Percentiles rank a stretch among this genome's conserved stretches.
These are phyloP conservation scores for Fusarium sp. DNA, from an alignment of 2,329 filamentous ascomycete species.

Conservation along the genomic window DNA sequence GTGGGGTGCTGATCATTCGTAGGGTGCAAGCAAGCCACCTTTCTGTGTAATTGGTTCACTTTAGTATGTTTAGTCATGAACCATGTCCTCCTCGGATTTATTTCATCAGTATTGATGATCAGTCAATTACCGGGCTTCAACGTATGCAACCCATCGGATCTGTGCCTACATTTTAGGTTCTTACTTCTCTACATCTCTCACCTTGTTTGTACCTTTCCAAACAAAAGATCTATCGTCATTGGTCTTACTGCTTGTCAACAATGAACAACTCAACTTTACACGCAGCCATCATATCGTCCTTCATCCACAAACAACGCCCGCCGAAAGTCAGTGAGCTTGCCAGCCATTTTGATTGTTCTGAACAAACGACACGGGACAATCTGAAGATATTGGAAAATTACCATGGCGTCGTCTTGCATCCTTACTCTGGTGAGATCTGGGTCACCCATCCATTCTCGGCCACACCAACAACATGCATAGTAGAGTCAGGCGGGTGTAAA, in stretches of 20 bases:
- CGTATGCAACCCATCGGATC: background rate
- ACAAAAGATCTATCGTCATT: too few relatives aligned
- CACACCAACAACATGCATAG: background rate
- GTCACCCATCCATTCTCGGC: background rate
- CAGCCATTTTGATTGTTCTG: background rate
- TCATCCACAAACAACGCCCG: background rate
- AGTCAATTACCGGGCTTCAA: background rate
- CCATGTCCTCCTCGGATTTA: background rate
- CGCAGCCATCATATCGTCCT: background rate
- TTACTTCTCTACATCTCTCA: too few relatives aligned
- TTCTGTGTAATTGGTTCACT: background rate
- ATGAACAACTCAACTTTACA: conserved; percentile 2
- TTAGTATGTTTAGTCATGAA: background rate
- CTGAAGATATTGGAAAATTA: background rate
- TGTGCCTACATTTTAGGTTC: background rate
- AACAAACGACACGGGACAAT: background rate
- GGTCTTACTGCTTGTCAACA: background rate
- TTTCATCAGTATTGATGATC: background rate
- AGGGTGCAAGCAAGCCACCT: background rate
- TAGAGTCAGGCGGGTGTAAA: background rate
- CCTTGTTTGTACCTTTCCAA: too few relatives aligned
- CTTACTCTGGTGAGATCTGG: background rate
- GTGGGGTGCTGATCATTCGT: background rate
- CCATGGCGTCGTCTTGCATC: background rate
- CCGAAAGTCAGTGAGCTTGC: background rate